A percentile compares a stretch with the other conserved stretches of the same genome.
phyloP scores from a whole-genome alignment of 306 rosid species.

The Trifolium fragiferum region DNA sequence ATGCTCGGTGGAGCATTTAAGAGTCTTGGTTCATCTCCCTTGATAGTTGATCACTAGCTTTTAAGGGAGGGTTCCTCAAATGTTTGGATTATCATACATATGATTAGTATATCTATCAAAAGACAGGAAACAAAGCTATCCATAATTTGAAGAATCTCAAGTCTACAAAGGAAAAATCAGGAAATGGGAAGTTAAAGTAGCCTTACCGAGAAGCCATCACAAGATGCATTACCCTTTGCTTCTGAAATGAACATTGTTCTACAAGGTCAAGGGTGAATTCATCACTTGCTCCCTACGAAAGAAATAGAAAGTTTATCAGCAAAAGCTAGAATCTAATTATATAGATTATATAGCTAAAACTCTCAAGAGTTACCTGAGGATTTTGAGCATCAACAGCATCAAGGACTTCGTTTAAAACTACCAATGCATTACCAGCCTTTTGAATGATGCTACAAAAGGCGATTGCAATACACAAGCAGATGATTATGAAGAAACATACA shows the following conservation, averaged over 20 bases:
- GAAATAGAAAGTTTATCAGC: slow-evolving; percentile 22
- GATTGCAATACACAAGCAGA: slow-evolving; percentile 24
- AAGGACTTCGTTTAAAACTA: slow-evolving; percentile 86
- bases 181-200: slow-evolving; percentile 39
- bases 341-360: slow-evolving; percentile 27
- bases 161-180: slow-evolving; percentile 16
- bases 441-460: slow-evolving; percentile 71
- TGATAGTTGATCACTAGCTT: background rate
- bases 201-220: slow-evolving; percentile 92
- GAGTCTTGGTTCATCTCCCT: background rate
- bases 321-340: background rate
- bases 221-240: slow-evolving; percentile 93
- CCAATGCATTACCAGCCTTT: slow-evolving; percentile 84
- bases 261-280: slow-evolving; percentile 98
- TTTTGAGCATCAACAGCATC: slow-evolving; percentile 77
- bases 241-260: slow-evolving; percentile 94
- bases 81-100: background rate
- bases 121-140: slow-evolving; percentile 20
- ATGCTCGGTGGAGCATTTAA: background rate
- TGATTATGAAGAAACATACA: slow-evolving; percentile 21
- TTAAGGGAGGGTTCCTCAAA: background rate
- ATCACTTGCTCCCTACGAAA: slow-evolving; percentile 75
- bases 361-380: slow-evolving; percentile 68
- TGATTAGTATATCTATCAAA: slow-evolving; percentile 12
- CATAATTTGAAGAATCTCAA: slow-evolving; percentile 29